Percentiles rank a stretch among this genome's conserved stretches.
Evolutionary conservation across 2,329 filamentous ascomycete genomes (phyloP).

Genomic region (Beauveria sp.): DNA sequence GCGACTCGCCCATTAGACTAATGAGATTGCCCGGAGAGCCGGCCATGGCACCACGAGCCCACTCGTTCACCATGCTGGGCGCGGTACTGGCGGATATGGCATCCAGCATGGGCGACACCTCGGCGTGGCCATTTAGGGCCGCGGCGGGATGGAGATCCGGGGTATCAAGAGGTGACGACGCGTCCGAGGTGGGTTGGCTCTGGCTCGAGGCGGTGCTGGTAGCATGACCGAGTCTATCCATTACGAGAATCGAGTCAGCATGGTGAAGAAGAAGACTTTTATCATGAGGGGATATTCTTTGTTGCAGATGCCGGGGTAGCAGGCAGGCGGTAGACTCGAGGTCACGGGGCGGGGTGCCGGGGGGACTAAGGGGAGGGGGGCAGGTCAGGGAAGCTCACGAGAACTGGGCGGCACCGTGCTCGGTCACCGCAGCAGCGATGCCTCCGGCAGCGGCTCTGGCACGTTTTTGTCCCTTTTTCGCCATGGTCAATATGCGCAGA

Average conservation of each 20-base stretch:
- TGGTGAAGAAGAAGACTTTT: neutral
- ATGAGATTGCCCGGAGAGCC: conserved; percentile 38
- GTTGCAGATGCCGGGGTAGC: neutral
- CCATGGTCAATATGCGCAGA: neutral
- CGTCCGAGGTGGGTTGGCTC: conserved; percentile 31
- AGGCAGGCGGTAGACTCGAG: conserved; percentile 12
- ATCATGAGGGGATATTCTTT: neutral
- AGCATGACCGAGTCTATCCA: conserved; percentile 23
- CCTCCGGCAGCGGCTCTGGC: conserved; percentile 44
- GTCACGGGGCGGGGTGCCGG: conserved; percentile 16
- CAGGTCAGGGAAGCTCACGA: conserved; percentile 33
- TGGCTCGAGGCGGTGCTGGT: conserved; percentile 24
- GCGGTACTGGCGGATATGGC: conserved; percentile 40
- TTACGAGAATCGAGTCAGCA: conserved; percentile 5
- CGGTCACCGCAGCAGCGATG: conserved; percentile 46
- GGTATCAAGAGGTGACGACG: conserved; percentile 37
- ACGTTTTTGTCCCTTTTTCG: conserved; percentile 48
- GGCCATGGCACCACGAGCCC: conserved; percentile 33
- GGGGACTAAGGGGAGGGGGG: conserved; percentile 20
- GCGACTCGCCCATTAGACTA: conserved; percentile 33
- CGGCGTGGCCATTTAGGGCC: conserved; percentile 34
- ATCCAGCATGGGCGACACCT: conserved; percentile 39
- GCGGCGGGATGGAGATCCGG: conserved; percentile 36
- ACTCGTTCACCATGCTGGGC: conserved; percentile 39
- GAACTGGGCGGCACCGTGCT: conserved; percentile 44